Evolutionary conservation across 805 yeast species (phyloP), one percentile per base, ranked within the genome.

Genomic region (Starmerella floris): DNA sequence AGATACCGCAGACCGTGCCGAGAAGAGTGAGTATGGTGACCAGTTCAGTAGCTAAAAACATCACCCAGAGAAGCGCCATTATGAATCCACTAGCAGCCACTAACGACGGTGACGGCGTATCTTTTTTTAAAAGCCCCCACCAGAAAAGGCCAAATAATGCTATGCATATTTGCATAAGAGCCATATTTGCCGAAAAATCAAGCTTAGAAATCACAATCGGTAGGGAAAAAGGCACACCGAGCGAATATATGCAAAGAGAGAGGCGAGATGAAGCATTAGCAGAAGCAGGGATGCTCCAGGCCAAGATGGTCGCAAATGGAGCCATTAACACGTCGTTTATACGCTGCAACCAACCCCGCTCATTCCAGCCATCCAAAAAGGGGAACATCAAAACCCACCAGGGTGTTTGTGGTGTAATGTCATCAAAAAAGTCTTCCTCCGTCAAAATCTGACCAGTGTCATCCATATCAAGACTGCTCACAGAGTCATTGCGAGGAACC

Each of bases 41-140:
- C 13, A 85, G 74, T 48, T 78, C 82, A 3, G 74, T 70, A 1
- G 93, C 88, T 32, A 80, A 69, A 1, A 70, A 52, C 0, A 91
- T 69, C 11, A 87, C 78, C 73, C 84, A 76, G 1, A 74, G 56
- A 2, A 88, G 65, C 1, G 93, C 71, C 5, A 75, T 60, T 0
- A 70, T 43, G 56, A 88, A 88, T 0, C 95, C 95, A 4, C 53
- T 19, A 30, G 56, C 41, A 3, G 64, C 53, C 23, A 53, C 19
- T 3, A 30, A 6, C 3, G 51, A n/a, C 19, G 39, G 25, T 2
- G 46, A 30, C 17, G 51, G 53, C 32, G 35, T 38, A 13, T 31
- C 37, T 22, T 31, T 23, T 6, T 30, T 25, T 15, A 40, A 23
- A 22, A 13, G 16, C 5, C 44, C 45, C 50, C 50, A 46, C 39